Percentiles rank a stretch among this genome's conserved stretches.
Evolutionary conservation across 2,329 filamentous ascomycete species (phyloP).

Genomic region (Colletotrichum falcatum): DNA sequence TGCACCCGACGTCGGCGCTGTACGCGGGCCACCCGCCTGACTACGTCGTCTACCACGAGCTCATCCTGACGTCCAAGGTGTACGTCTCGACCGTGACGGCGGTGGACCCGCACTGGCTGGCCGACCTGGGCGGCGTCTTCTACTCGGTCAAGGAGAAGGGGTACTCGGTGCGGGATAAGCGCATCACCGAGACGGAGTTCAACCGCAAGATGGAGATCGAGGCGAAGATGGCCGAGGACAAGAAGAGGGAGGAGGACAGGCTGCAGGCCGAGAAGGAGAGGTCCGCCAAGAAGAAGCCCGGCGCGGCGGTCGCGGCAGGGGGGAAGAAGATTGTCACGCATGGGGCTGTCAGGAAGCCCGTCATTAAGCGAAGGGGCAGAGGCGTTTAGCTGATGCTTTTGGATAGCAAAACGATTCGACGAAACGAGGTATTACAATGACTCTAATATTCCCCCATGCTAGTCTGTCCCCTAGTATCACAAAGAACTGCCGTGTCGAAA

Average conservation of each 20-base stretch:
- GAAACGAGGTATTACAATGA: neutral
- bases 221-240: conserved; percentile 89
- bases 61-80: conserved; percentile 95
- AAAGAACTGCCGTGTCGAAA: too few species aligned
- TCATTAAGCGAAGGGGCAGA: conserved; percentile 66
- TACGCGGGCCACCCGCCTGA: conserved; percentile 97
- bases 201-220: conserved; percentile 95
- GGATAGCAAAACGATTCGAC: conserved; percentile 3
- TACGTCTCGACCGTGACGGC: conserved; percentile 98
- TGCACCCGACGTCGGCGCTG: conserved; percentile 93
- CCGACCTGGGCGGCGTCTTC: conserved; percentile 95
- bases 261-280: conserved; percentile 63
- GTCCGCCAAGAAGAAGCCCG: conserved; percentile 55
- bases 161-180: conserved; percentile 87
- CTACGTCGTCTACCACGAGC: conserved; percentile 97
- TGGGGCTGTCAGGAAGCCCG: conserved; percentile 72
- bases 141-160: conserved; percentile 98
- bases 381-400: conserved; percentile 55
- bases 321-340: conserved; percentile 71
- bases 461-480: too few species aligned
- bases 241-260: conserved; percentile 72
- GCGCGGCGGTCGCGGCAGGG: conserved; percentile 43
- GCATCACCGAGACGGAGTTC: conserved; percentile 90
- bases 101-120: conserved; percentile 97
- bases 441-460: neutral